Conservation (phyloP, 139 green algal species). For the Coelastrella sp. region DNA sequence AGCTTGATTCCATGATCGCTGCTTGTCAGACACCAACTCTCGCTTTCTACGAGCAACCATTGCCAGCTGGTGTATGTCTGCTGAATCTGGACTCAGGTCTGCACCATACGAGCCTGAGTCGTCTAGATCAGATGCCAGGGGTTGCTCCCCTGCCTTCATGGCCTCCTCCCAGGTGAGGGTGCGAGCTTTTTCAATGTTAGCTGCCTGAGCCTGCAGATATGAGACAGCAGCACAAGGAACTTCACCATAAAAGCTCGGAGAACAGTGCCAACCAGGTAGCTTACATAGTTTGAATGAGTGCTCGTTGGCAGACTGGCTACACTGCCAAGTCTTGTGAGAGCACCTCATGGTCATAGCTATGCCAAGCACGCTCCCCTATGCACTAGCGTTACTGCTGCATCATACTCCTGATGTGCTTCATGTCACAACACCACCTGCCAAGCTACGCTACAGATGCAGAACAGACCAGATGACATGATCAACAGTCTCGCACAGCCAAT, state of each 20-base stretch:
- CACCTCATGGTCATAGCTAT: too few relatives aligned
- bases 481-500: too few relatives aligned
- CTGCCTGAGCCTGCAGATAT: background rate
- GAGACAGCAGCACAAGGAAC: background rate
- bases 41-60: background rate
- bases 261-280: too few relatives aligned
- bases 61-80: constrained; percentile 46
- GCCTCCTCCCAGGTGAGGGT: constrained; percentile 33
- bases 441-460: too few relatives aligned
- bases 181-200: constrained; percentile 20
- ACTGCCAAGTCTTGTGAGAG: too few relatives aligned
- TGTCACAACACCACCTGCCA: too few relatives aligned
- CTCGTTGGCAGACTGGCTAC: too few relatives aligned
- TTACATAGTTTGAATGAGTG: background rate
- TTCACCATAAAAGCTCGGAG: too few relatives aligned
- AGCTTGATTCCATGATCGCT: constrained; percentile 27
- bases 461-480: too few relatives aligned
- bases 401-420: too few relatives aligned
- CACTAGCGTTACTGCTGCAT: too few relatives aligned
- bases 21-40: background rate
- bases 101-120: background rate
- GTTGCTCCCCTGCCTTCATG: constrained; percentile 25
- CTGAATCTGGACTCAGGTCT: background rate
- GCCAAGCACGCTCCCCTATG: too few relatives aligned
- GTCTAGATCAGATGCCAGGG: background rate